phyloP scores from a whole-genome alignment of 352 stramenopile genomes.

The Paralagenidium karlingii region DNA sequence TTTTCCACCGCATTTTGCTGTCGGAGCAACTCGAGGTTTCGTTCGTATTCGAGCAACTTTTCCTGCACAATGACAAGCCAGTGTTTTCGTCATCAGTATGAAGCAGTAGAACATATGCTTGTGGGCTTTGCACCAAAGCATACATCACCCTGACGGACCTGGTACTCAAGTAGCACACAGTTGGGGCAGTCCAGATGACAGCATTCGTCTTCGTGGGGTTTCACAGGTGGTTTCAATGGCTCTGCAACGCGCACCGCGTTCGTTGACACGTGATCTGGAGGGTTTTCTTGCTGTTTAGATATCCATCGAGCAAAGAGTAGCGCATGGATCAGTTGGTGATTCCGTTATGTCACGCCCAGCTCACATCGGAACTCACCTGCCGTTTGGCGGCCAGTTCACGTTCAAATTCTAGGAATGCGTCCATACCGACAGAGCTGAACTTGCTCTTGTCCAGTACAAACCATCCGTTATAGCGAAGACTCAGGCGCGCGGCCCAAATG shows the following conservation, averaged over 20 bases:
- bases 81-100: not conserved
- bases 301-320: no score
- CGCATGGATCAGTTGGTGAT: no score
- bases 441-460: not conserved
- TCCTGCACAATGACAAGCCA: slow-evolving; percentile 20
- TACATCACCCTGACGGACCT: no score
- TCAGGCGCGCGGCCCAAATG: no score
- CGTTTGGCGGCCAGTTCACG: no score
- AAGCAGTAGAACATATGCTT: slow-evolving; percentile 4
- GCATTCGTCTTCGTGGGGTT: slow-evolving; percentile 70
- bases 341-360: no score
- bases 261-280: no score
- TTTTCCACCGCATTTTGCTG: slow-evolving; percentile 4
- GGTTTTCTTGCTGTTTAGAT: no score
- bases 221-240: slow-evolving; percentile 34
- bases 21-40: slow-evolving; percentile 21
- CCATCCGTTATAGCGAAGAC: no score
- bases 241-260: no score
- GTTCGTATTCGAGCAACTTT: slow-evolving; percentile 73
- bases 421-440: slow-evolving; percentile 36
- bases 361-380: no score
- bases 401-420: slow-evolving; percentile 81
- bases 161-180: slow-evolving; percentile 76
- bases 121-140: no score
- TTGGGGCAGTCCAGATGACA: slow-evolving; percentile 78